A percentile compares a stretch with the other conserved stretches of the same genome.
Conservation (phyloP, 257 asterid species). For the Scutellaria minor region DNA sequence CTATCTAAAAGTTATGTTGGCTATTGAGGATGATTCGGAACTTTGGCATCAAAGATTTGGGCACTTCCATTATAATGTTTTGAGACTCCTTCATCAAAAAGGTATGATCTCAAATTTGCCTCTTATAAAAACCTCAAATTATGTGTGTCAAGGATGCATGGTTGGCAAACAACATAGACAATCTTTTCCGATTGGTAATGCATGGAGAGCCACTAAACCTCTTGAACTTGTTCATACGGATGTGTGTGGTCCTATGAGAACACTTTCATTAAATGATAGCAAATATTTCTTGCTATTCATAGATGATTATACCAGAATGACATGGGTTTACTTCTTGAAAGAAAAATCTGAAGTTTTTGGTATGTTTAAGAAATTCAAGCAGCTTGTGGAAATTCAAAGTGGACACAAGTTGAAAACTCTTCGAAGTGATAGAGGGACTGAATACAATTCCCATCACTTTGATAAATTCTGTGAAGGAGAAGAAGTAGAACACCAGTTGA, state of each 20-base stretch:
- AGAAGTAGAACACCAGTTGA: neutral
- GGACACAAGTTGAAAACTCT: neutral
- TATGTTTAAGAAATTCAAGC: neutral
- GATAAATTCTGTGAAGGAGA: constrained; percentile 11
- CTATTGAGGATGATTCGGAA: neutral
- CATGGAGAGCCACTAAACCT: constrained; percentile 1
- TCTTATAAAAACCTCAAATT: neutral
- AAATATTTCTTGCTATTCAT: constrained; percentile 1
- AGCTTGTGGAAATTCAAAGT: neutral
- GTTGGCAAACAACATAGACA: neutral
- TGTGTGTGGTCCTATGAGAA: neutral
- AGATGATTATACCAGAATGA: neutral
- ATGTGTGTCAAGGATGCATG: neutral
- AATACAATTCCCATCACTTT: neutral
- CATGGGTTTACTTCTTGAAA: neutral
- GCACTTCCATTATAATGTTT: neutral
- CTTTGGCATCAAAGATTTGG: neutral
- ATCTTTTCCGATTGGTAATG: neutral
- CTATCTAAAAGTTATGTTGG: neutral
- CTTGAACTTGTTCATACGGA: constrained; percentile 3
- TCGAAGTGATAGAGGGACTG: neutral
- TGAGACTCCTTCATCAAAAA: neutral
- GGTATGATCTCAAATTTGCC: neutral
- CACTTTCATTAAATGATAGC: neutral
- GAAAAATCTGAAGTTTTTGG: neutral